Evolutionary conservation across 2,329 filamentous ascomycete species (phyloP).

Genomic region (Nigrospora oryzae): DNA sequence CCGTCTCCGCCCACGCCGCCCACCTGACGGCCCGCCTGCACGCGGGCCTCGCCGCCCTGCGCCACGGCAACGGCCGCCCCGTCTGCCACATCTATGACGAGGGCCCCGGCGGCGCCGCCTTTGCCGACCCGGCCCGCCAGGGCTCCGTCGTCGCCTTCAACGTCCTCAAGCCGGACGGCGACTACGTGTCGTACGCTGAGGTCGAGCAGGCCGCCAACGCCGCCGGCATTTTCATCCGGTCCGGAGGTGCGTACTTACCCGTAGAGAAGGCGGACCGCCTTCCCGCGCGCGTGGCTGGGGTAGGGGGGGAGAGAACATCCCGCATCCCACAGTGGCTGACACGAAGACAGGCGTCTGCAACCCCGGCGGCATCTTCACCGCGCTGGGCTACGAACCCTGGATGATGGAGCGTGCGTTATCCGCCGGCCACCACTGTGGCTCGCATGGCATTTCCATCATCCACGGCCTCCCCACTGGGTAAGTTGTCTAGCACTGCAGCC

Average conservation of each 20-base stretch:
- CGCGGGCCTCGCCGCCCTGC: constrained; percentile 34
- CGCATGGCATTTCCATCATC: constrained; percentile 42
- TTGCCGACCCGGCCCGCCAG: constrained; percentile 42
- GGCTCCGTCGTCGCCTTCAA: constrained; percentile 60
- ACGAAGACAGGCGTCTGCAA: constrained; percentile 32
- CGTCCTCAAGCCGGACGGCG: constrained; percentile 40
- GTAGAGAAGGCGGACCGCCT: not conserved
- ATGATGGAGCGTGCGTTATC: constrained; percentile 47
- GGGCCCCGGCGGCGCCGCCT: constrained; percentile 20
- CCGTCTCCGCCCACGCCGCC: constrained; percentile 48
- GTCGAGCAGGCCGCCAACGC: constrained; percentile 51
- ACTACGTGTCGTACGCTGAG: constrained; percentile 44
- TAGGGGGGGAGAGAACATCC: too few species aligned
- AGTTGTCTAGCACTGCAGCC: constrained; percentile 6
- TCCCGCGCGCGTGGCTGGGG: too few species aligned
- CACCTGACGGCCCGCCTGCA: constrained; percentile 42
- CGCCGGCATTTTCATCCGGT: constrained; percentile 49
- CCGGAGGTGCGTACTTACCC: constrained; percentile 32
- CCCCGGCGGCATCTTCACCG: constrained; percentile 36
- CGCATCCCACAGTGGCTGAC: not conserved
- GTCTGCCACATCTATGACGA: constrained; percentile 46
- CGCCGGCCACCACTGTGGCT: constrained; percentile 49
- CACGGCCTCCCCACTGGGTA: constrained; percentile 45
- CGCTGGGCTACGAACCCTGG: constrained; percentile 40
- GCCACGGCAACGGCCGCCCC: constrained; percentile 42